Percentiles rank a stretch among this genome's conserved stretches.
Conservation (phyloP, 805 yeast genomes). For the Yamadazyma paraphyllophila region DNA sequence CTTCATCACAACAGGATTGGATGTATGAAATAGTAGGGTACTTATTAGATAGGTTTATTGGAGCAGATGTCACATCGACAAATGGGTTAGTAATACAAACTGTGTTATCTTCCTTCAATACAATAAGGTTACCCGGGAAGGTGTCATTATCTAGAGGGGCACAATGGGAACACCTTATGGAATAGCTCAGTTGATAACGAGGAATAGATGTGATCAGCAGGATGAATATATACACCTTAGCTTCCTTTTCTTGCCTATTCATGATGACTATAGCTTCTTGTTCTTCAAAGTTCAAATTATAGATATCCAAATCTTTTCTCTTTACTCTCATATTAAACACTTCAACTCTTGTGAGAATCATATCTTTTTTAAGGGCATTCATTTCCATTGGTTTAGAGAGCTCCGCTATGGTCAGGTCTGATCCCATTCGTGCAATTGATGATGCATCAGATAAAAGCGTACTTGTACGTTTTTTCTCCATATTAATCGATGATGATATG, state of each 20-base stretch:
- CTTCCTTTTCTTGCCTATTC: conserved; percentile 39
- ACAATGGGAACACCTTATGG: conserved; percentile 35
- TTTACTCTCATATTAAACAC: conserved; percentile 33
- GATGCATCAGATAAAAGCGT: conserved; percentile 42
- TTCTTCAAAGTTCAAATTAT: conserved; percentile 44
- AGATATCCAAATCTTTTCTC: conserved; percentile 31
- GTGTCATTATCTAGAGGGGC: conserved; percentile 28
- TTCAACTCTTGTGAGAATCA: conserved; percentile 63
- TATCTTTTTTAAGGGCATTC: conserved; percentile 54
- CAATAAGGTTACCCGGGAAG: conserved; percentile 45
- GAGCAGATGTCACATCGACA: conserved; percentile 28
- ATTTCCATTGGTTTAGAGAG: conserved; percentile 27
- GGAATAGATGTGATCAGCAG: conserved; percentile 31
- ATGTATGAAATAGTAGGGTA: conserved; percentile 20
- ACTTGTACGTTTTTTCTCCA: conserved; percentile 45
- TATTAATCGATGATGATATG: conserved; percentile 28
- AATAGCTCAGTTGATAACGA: conserved; percentile 30
- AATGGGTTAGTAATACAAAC: conserved; percentile 56
- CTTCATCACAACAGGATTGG: conserved; percentile 27
- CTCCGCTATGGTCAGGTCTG: conserved; percentile 32
- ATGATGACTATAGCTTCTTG: conserved; percentile 63
- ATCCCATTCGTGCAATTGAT: conserved; percentile 45
- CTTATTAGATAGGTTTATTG: conserved; percentile 5
- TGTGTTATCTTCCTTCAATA: conserved; percentile 34
- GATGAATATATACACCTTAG: conserved; percentile 52